Percentiles rank a stretch among this genome's conserved stretches.
Conservation (phyloP, 495 filamentous ascomycete genomes). For the Annulohypoxylon moriforme region DNA sequence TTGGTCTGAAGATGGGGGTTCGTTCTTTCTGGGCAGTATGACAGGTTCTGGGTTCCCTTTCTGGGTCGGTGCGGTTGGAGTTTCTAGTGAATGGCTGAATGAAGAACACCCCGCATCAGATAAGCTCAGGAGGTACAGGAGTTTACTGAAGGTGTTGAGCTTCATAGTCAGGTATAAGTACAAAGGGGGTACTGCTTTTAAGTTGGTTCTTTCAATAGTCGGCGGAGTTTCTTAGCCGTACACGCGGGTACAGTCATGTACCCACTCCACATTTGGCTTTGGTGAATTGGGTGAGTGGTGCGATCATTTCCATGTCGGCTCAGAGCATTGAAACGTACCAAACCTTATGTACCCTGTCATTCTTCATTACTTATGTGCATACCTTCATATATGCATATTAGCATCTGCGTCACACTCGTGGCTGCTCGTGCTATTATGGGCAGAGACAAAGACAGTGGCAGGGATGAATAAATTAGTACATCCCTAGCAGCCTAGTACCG, state of each 20-base stretch:
- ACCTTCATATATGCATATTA: background rate
- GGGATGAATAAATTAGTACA: background rate
- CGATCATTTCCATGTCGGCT: background rate
- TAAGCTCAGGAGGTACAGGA: slow-evolving; percentile 34
- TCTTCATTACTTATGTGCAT: slow-evolving; percentile 4
- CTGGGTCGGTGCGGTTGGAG: slow-evolving; percentile 22
- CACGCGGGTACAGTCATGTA: slow-evolving; percentile 7
- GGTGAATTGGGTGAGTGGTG: slow-evolving; percentile 4
- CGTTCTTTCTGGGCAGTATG: background rate
- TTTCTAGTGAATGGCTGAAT: slow-evolving; percentile 33
- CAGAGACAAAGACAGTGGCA: background rate
- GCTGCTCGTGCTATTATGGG: background rate
- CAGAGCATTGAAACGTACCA: background rate
- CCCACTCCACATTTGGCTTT: slow-evolving; percentile 27
- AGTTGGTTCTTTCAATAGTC: slow-evolving; percentile 5
- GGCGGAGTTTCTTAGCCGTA: slow-evolving; percentile 8
- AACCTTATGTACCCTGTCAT: background rate
- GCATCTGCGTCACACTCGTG: background rate
- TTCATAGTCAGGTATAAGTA: slow-evolving; percentile 12
- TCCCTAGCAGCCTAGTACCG: background rate
- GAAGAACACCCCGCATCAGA: slow-evolving; percentile 46
- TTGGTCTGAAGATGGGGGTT: slow-evolving; percentile 17
- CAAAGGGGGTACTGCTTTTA: slow-evolving; percentile 3
- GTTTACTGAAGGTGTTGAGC: slow-evolving; percentile 12
- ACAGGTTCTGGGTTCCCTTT: slow-evolving; percentile 13